Evolutionary conservation across 2,329 filamentous ascomycete species (phyloP).

Genomic region (Cryphonectria naterciae): DNA sequence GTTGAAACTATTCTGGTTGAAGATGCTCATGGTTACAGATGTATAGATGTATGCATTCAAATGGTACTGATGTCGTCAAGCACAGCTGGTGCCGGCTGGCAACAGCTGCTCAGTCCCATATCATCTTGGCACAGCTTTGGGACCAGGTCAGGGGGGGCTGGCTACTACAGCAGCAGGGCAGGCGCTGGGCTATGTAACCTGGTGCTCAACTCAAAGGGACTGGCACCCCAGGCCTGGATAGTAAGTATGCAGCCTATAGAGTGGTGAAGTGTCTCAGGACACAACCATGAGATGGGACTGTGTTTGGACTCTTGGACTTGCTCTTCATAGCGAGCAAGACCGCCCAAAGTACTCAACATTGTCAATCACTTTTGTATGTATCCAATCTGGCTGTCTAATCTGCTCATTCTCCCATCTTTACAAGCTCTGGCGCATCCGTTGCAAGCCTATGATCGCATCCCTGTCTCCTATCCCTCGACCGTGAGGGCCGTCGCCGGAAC

Average conservation of each 20-base stretch:
- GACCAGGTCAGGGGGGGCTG: background rate
- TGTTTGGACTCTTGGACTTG: background rate
- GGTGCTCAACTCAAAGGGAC: background rate
- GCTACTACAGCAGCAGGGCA: no score
- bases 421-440: background rate
- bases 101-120: background rate
- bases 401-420: background rate
- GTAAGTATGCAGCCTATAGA: background rate
- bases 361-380: background rate
- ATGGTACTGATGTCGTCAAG: background rate
- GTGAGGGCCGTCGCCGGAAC: constrained; percentile 7
- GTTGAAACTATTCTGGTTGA: background rate
- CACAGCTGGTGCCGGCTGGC: constrained; percentile 8
- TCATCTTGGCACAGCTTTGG: background rate
- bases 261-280: constrained; percentile 1
- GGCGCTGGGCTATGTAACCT: background rate
- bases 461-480: constrained; percentile 4
- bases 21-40: background rate
- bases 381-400: background rate
- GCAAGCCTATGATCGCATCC: constrained; percentile 8
- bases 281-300: background rate
- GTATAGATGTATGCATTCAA: background rate
- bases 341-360: background rate
- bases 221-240: background rate
- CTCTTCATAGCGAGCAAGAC: background rate